Evolutionary conservation across 176 grass and related monocot species (phyloP).

Genomic region (Oryza nivara): DNA sequence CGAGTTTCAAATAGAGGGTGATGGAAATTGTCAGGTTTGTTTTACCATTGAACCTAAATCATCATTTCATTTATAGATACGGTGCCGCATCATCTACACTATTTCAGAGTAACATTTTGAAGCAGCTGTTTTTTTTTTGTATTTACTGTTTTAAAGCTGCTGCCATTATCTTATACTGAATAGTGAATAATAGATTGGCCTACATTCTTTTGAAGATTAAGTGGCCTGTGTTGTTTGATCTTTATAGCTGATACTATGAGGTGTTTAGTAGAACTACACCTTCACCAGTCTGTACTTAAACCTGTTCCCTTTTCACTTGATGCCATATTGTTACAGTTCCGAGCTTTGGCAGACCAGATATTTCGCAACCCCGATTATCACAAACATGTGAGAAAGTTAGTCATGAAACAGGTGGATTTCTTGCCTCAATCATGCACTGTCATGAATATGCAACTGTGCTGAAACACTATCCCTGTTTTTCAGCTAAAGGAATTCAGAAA

Average conservation of each 20-base stretch:
- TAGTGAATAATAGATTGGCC: background rate
- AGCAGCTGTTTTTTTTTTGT: background rate
- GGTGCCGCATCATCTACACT: background rate
- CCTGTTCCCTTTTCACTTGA: constrained; percentile 10
- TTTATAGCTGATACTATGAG: background rate
- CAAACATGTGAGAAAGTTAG: constrained; percentile 78
- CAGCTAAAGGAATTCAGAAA: constrained; percentile 93
- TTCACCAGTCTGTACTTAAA: background rate
- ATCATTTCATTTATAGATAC: constrained; percentile 9
- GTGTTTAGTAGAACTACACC: background rate
- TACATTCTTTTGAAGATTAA: background rate
- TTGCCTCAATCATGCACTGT: background rate
- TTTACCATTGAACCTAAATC: background rate
- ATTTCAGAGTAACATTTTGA: background rate
- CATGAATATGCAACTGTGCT: constrained; percentile 29
- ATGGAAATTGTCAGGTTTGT: constrained; percentile 95
- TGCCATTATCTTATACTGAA: constrained; percentile 10
- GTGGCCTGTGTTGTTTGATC: background rate
- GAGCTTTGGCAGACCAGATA: constrained; percentile 96
- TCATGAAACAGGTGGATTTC: constrained; percentile 75
- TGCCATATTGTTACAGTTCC: constrained; percentile 63
- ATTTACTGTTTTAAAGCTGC: background rate
- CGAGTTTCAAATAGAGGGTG: constrained; percentile 93
- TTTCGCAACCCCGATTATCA: constrained; percentile 93
- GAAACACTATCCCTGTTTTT: constrained; percentile 26